Evolutionary conservation across 768 basidiomycete genomes (phyloP), one percentile per base, ranked within the genome.

Genomic region (Amanita polypyramis): DNA sequence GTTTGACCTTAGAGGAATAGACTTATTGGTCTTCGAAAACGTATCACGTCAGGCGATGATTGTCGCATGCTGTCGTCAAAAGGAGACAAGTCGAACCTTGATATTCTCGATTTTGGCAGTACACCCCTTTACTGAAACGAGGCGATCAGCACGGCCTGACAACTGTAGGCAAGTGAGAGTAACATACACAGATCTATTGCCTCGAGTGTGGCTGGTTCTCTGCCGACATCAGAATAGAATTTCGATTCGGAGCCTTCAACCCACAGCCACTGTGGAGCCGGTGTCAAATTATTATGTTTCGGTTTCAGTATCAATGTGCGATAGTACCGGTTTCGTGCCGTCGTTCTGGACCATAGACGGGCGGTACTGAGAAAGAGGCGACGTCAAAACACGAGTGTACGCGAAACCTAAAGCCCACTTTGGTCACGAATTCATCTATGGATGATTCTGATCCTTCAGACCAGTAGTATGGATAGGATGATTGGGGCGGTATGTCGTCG

Each of bases 281-380:
- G 14, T 30, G 39, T 15, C 12, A 29, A 42, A n/a, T n/a, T 6
- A n/a, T 45, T 25, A 21, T 12, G 12, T 37, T 17, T 11, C 4
- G 12, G 19, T n/a, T 27, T 17, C 5, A n/a, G 15, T 37, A 17
- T 9, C 11, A n/a, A 19, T 3, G 9, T 2, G 7, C 12, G 3
- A 30, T 5, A 39, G 14, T 49, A 85, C 85, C 36, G 83, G 83
- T 60, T 85, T 86, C 0, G 70, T 80, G 3, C 84, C 85, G 50
- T 86, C 81, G 57, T 87, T 76, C 54, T 83, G 77, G 8, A 85
- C 79, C 82, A 86, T 81, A 14, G 83, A 85, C 1, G 85, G 85
- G 45, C 71, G 81, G 53, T 77, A 84, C 83, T 86, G 52, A 10
- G 45, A 27, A 20, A 37, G 43, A n/a, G 9, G 17, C 27, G 27